phyloP scores from a whole-genome alignment of 129 eudicot genomes.

The Chrysanthemum seticuspe region DNA sequence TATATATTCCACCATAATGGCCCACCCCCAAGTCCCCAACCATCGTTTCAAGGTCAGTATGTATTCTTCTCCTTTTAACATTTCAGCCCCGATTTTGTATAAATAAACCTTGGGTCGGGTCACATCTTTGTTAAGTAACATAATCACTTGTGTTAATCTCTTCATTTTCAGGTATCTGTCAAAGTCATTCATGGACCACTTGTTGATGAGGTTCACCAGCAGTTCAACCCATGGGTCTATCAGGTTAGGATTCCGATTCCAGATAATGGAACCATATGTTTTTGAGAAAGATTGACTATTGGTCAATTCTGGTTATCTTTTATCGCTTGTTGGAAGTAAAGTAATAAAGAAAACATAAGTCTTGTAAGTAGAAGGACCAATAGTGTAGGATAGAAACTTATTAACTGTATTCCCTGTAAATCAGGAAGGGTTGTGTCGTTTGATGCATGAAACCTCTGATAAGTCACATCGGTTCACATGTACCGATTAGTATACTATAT shows the following conservation, averaged over 20 bases:
- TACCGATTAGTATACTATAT: too few species aligned
- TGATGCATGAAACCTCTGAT: too few species aligned
- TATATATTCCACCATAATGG: constrained; percentile 81
- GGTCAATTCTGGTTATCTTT: background rate
- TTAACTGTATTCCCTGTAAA: too few species aligned
- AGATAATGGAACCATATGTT: background rate
- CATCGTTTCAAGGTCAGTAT: constrained; percentile 60
- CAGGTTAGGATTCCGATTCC: constrained; percentile 47
- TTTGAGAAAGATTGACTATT: background rate
- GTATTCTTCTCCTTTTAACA: constrained; percentile 21
- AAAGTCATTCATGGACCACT: constrained; percentile 76
- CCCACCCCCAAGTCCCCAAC: constrained; percentile 58
- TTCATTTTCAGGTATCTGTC: constrained; percentile 58
- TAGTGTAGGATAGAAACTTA: too few species aligned
- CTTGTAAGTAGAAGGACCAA: too few species aligned
- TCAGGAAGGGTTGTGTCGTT: too few species aligned
- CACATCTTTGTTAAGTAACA: constrained; percentile 4
- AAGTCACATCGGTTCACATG: too few species aligned
- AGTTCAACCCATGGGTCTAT: constrained; percentile 78
- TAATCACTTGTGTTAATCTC: constrained; percentile 1
- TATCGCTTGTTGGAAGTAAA: too few species aligned
- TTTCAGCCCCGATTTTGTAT: background rate
- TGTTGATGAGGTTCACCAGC: constrained; percentile 88
- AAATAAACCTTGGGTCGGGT: background rate
- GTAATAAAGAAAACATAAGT: too few species aligned